Conservation (phyloP, 2,329 filamentous ascomycete genomes). For the Pseudopithomyces maydicus region DNA sequence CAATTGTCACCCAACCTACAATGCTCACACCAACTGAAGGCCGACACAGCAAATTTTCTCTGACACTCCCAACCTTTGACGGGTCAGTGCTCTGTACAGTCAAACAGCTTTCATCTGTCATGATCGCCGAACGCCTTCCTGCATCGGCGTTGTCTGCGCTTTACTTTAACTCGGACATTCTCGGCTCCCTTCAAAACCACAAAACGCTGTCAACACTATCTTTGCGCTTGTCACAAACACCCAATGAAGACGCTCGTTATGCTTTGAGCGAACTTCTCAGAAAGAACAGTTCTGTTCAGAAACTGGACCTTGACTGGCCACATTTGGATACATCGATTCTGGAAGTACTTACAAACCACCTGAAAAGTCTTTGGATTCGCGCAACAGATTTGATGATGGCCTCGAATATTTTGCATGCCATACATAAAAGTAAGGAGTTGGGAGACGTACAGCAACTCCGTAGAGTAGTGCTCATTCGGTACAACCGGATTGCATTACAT, state of each 20-base stretch:
- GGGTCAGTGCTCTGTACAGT: slow-evolving; percentile 19
- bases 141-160: slow-evolving; percentile 11
- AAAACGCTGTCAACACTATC: slow-evolving; percentile 19
- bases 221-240: slow-evolving; percentile 22
- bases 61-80: slow-evolving; percentile 22
- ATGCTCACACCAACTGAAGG: slow-evolving; percentile 14
- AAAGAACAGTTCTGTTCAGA: slow-evolving; percentile 14
- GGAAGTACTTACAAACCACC: slow-evolving; percentile 15
- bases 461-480: slow-evolving; percentile 26
- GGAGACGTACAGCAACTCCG: slow-evolving; percentile 15
- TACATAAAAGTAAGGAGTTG: slow-evolving; percentile 14
- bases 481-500: not conserved
- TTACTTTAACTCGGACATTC: slow-evolving; percentile 27
- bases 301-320: slow-evolving; percentile 35
- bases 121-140: slow-evolving; percentile 19
- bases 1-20: slow-evolving; percentile 25
- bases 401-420: slow-evolving; percentile 16
- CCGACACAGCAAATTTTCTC: slow-evolving; percentile 16
- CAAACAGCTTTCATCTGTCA: slow-evolving; percentile 23
- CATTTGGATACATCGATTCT: slow-evolving; percentile 21
- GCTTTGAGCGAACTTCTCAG: slow-evolving; percentile 23
- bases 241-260: slow-evolving; percentile 19
- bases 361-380: slow-evolving; percentile 27
- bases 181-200: slow-evolving; percentile 24
- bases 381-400: slow-evolving; percentile 15